These are phyloP conservation scores for Nicotiana otophora DNA, from an alignment of 257 asterid species.

Conservation along the genomic window DNA sequence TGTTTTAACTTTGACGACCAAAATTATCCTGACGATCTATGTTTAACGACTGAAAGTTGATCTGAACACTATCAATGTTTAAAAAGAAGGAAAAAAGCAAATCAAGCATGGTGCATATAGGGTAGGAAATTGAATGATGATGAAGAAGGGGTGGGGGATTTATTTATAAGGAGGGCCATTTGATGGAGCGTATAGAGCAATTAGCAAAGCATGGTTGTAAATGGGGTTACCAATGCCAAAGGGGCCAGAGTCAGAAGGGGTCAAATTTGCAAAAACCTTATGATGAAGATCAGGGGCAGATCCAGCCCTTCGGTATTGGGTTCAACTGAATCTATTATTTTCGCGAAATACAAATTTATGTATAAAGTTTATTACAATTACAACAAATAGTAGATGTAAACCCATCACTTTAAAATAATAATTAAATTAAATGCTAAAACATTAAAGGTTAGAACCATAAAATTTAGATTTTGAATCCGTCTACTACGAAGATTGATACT, in stretches of 20 bases:
- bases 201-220: conserved; percentile 8
- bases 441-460: no score
- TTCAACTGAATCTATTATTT: no score
- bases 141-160: background rate
- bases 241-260: background rate
- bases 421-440: no score
- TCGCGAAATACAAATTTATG: no score
- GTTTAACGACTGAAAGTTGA: background rate
- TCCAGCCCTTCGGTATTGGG: no score
- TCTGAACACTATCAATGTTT: background rate
- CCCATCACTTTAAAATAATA: no score
- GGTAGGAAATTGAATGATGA: background rate
- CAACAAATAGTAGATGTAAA: no score
- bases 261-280: background rate
- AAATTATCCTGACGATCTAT: background rate
- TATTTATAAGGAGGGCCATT: conserved; percentile 2
- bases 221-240: background rate
- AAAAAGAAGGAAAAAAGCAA: background rate
- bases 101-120: conserved; percentile 4
- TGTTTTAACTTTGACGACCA: background rate
- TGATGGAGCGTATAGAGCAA: background rate
- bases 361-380: no score
- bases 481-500: no score
- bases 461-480: no score
- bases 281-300: background rate